Base-by-base conservation (phyloP, 2,329 filamentous ascomycete species). In the Aspergillus melleus region DNA sequence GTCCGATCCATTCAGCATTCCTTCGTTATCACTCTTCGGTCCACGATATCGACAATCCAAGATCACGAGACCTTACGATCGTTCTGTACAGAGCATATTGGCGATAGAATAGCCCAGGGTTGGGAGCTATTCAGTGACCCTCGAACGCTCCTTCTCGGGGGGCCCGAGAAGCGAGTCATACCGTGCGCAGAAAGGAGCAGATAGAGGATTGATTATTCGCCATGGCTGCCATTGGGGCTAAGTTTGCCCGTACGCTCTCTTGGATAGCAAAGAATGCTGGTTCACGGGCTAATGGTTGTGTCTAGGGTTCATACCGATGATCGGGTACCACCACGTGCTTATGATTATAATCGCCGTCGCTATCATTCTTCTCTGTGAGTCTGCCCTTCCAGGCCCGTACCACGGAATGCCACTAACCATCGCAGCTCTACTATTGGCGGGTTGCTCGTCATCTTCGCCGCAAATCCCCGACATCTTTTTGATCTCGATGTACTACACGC, bases 381-480 rank as follows among this genome's bases (percentile, higher is more conserved):
- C 14, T 19, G 12, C 11, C 49, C 44, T 30, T 44, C 24, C 9
- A 19, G n/a, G 30, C 26, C 22, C 51, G 30, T 44, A 20, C 6
- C 26, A 10, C 52, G 59, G 61, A 66, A 63, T 66, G 58, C 42
- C 32, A 55, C 68, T 71, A 61, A 67, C 61, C 22, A 60, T 67
- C 57, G 65, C 64, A 97, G 93, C 95, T 69, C 86, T 99, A 65
- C 81, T 99, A 70, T 83, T 99, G 67, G 94, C 95, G 72, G 95
- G 95, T 70, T 99, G 95, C 79, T 98, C 95, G 4, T 98, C 94
- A 10, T 96, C 94, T 46, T 97, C 94, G 54, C 95, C 94, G 2
- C 82, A 96, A 57, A 97, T 99, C 69, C 95, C 95, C 26, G 88
- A 89, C 73, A 98, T 99, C 78, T 99, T 97, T 84, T 87, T 99